phyloP scores from a whole-genome alignment of 2,329 filamentous ascomycete species.

The Tolypocladium pustulatum region DNA sequence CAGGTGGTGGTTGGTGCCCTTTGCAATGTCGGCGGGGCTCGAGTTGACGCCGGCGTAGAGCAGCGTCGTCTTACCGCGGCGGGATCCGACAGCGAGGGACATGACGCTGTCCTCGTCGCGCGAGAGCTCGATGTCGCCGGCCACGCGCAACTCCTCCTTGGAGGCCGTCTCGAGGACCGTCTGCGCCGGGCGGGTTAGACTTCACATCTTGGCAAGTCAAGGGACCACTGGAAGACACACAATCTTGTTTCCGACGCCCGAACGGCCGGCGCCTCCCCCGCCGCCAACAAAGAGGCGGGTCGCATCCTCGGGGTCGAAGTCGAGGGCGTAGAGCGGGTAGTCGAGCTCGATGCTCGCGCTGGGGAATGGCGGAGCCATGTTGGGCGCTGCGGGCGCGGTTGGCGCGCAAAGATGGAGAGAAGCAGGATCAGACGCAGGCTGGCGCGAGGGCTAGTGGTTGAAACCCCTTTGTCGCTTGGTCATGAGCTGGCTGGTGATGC shows the following conservation, averaged over 20 bases:
- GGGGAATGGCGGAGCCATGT: conserved; percentile 30
- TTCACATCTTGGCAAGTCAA: not conserved
- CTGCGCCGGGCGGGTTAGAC: conserved; percentile 27
- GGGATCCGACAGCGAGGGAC: conserved; percentile 62
- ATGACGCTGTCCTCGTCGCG: conserved; percentile 83
- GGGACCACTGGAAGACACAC: conserved; percentile 33
- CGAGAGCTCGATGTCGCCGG: conserved; percentile 66
- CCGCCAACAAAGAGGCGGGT: conserved; percentile 72
- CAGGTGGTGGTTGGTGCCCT: conserved; percentile 76
- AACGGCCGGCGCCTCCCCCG: conserved; percentile 73
- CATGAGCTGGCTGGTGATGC: not conserved
- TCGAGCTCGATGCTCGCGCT: conserved; percentile 56
- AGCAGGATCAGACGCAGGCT: not conserved
- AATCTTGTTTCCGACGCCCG: conserved; percentile 80
- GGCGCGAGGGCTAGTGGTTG: not conserved
- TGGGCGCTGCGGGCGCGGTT: not conserved
- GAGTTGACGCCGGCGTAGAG: conserved; percentile 76
- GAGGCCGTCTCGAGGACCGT: conserved; percentile 61
- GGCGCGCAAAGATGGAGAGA: not conserved
- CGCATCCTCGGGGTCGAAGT: conserved; percentile 75
- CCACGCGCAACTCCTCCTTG: conserved; percentile 51
- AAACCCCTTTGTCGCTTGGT: not conserved
- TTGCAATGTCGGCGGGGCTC: conserved; percentile 57
- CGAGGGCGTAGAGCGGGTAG: conserved; percentile 79
- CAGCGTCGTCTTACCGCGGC: conserved; percentile 41